These are phyloP conservation scores for Tricholoma flavovirens DNA, from an alignment of 768 basidiomycete species.

Conservation along the genomic window DNA sequence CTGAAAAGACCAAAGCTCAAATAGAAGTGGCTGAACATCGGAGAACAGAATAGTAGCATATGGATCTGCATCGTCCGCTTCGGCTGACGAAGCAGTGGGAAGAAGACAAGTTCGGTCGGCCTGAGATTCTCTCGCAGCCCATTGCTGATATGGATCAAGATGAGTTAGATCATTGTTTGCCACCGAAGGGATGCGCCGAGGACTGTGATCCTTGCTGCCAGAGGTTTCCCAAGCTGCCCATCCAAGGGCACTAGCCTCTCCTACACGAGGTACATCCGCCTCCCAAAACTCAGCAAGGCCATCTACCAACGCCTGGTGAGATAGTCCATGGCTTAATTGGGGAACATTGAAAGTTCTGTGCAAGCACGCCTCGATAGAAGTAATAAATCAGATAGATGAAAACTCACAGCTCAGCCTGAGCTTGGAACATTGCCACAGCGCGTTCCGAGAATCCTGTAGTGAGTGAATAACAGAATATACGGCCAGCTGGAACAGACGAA, in stretches of 20 bases:
- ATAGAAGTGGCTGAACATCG: conserved; percentile 58
- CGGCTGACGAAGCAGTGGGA: conserved; percentile 52
- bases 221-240: conserved; percentile 60
- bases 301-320: conserved; percentile 29
- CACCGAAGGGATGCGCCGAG: conserved; percentile 3
- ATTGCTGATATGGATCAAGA: conserved; percentile 63
- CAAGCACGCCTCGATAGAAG: conserved; percentile 2
- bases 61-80: conserved; percentile 48
- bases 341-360: conserved; percentile 58
- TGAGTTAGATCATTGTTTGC: conserved; percentile 13
- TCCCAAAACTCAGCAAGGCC: conserved; percentile 74
- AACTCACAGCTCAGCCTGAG: conserved; percentile 74
- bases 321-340: conserved; percentile 30
- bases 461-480: conserved; percentile 7
- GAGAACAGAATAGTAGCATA: conserved; percentile 68
- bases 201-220: conserved; percentile 30
- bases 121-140: conserved; percentile 53
- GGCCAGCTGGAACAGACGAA: conserved; percentile 20
- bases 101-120: conserved; percentile 39
- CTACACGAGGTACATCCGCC: conserved; percentile 68
- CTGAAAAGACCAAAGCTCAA: conserved; percentile 36
- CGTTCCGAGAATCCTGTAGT: conserved; percentile 64
- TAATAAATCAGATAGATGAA: background rate
- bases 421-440: conserved; percentile 74
- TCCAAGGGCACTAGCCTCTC: conserved; percentile 60